These are phyloP conservation scores for Sarocladium oryzae DNA, from an alignment of 2,329 filamentous ascomycete genomes.

Conservation along the genomic window DNA sequence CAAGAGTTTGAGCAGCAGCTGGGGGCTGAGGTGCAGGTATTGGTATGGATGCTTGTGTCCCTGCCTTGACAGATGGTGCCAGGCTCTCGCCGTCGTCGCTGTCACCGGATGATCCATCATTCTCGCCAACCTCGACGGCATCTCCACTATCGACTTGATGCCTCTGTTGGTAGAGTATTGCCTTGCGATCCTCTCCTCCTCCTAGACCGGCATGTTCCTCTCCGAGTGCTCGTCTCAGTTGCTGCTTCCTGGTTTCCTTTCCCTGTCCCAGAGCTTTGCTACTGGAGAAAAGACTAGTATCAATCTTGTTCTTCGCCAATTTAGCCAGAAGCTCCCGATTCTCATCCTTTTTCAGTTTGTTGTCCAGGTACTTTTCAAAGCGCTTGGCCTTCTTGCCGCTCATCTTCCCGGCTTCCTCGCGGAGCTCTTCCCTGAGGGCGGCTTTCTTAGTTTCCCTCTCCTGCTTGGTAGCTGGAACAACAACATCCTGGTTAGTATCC, in stretches of 20 bases:
- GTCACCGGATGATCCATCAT: slow-evolving; percentile 13
- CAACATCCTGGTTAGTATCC: slow-evolving; percentile 36
- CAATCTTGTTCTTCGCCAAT: slow-evolving; percentile 69
- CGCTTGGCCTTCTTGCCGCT: slow-evolving; percentile 61
- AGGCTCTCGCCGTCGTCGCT: slow-evolving; percentile 16
- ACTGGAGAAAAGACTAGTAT: slow-evolving; percentile 75
- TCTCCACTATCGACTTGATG: slow-evolving; percentile 24
- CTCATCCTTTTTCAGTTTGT: slow-evolving; percentile 90
- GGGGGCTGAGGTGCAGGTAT: neutral
- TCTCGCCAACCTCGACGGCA: slow-evolving; percentile 17
- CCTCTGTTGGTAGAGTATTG: slow-evolving; percentile 44
- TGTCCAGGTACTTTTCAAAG: slow-evolving; percentile 69
- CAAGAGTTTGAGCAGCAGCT: slow-evolving; percentile 33
- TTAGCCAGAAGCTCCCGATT: slow-evolving; percentile 78
- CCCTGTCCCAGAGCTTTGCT: slow-evolving; percentile 68
- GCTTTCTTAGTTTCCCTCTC: slow-evolving; percentile 44
- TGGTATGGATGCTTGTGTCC: too few species aligned
- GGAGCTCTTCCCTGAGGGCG: slow-evolving; percentile 34
- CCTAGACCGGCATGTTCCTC: slow-evolving; percentile 60
- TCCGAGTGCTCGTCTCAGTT: slow-evolving; percentile 54
- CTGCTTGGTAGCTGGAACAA: slow-evolving; percentile 29
- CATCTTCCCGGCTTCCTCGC: slow-evolving; percentile 45
- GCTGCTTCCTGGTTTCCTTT: slow-evolving; percentile 65
- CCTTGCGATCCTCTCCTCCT: slow-evolving; percentile 42
- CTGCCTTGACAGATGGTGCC: neutral